Conservation (phyloP, 108 stramenopile genomes). For the Skeletonema grethae region DNA sequence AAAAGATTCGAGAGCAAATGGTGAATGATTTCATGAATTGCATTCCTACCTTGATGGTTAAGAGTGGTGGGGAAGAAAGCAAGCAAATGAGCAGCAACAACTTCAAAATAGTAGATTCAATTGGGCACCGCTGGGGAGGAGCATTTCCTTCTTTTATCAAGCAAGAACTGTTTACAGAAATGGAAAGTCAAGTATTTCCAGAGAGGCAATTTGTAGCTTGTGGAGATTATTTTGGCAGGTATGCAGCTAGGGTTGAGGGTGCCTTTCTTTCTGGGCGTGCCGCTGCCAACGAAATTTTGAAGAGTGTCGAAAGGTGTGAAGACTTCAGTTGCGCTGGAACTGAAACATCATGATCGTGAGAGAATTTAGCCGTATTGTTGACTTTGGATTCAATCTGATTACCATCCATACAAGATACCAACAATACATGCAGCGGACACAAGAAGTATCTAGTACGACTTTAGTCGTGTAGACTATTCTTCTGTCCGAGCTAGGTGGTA, state of each 20-base stretch:
- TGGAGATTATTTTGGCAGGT: constrained; percentile 47
- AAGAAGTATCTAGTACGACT: too few species aligned
- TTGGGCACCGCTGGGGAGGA: constrained; percentile 43
- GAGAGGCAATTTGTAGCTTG: constrained; percentile 32
- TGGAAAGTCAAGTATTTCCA: constrained; percentile 17
- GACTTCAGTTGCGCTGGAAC: too few species aligned
- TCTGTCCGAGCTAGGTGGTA: too few species aligned
- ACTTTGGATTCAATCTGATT: too few species aligned
- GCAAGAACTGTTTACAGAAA: neutral
- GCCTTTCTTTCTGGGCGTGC: constrained; percentile 36
- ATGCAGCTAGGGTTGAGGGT: constrained; percentile 24
- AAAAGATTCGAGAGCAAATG: constrained; percentile 10
- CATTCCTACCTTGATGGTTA: constrained; percentile 5
- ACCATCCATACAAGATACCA: too few species aligned
- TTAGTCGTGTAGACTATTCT: too few species aligned
- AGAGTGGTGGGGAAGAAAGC: neutral
- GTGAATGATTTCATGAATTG: constrained; percentile 19
- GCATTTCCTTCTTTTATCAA: constrained; percentile 32
- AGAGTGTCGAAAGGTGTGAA: neutral
- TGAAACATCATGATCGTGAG: too few species aligned
- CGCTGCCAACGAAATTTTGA: constrained; percentile 19
- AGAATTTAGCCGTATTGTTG: too few species aligned
- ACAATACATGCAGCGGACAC: too few species aligned
- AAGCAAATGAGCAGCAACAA: neutral
- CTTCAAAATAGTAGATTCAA: constrained; percentile 14